Base-by-base conservation (phyloP, 2,329 filamentous ascomycete genomes). In the Aspergillus spinulosporus region DNA sequence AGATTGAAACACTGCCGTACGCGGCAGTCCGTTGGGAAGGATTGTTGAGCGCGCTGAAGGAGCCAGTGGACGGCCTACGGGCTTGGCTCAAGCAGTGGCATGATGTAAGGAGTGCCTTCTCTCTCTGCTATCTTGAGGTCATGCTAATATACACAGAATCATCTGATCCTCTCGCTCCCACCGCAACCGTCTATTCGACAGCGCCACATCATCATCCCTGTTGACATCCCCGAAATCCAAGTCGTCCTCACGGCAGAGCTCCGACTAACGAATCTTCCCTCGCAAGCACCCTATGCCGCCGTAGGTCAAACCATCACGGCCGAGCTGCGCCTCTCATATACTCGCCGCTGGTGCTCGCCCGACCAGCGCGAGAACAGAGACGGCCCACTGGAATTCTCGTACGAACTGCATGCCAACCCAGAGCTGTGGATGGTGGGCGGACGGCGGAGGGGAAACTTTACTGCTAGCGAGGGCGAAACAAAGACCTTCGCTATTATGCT, bases 401-500 rank as follows among this genome's bases (percentile, higher is more conserved):
- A 94, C 72, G 92, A 96, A 63, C 80, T 97, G 21, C 84, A 85
- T 11, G 87, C 88, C 0, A 84, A 86, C 12, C 76, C 83, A 1
- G 91, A 93, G 39, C 81, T 84, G 0, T 97, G 93, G 93, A 83
- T 97, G 1, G 78, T 97, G 2, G 92, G 91, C 21, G 93, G 92
- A 0, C 85, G 88, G 43, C 83, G 89, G 48, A 88, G 90, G 61
- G 89, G 88, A 0, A 89, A 90, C 67, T 95, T 96, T 66, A 82
- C 66, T 4, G 71, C 72, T 5, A 60, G 66, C 49, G 76, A 84
- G 60, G 76, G 75, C 44, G 78, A 84, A 56, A 67, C 68, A 3
- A 70, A 66, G 28, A 74, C 71, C 3, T 86, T 96, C 60, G 83
- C 86, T 0, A 74, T 97, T 5, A 78, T 95, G 52, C 78, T 97